Evolutionary conservation across 768 basidiomycete species (phyloP), one percentile per base, ranked within the genome.

Genomic region (Mycena belliarum): DNA sequence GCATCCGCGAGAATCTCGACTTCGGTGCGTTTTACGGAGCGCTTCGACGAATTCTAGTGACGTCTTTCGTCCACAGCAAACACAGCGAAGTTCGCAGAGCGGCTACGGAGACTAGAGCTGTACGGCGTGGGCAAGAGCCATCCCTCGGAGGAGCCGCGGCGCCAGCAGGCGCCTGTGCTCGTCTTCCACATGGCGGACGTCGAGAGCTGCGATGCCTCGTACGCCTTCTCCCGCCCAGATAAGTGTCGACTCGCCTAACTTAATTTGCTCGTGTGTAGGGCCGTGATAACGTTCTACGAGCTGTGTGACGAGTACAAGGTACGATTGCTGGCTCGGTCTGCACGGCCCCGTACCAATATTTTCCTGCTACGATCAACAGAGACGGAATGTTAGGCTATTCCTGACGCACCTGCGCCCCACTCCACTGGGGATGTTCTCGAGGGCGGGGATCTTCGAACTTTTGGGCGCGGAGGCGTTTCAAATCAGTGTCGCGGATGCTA

Each of bases 141-240:
- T 74, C 97, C 97, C 0, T 93, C 92, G 1, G 96, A 98, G 60
- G 86, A 82, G 55, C 95, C 91, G 0, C 78, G 85, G 14, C 78
- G 93, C 60, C 82, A 86, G 52, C 81, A 88, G 55, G 87, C 93
- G 6, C 82, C 79, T 14, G 85, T 86, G 3, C 72, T 98, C 25
- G 92, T 97, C 23, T 95, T 99, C 72, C 95, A 98, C 65, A 81
- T 98, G 80, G 87, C 89, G 15, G 96, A 98, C 72, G 89, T 97
- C 4, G 92, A 95, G 56, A 82, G 79, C n/a, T 87, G 91, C 58
- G 96, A 99, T 70, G 94, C 95, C 7, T 93, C 29, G 29, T 32
- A 32, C 12, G 29, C 29, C 29, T 12, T 32, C n/a, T 32, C 12
- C 29, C 12, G 12, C 29, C 29, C 12, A 6, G 29, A 32, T 32